Evolutionary conservation across 352 stramenopile genomes (phyloP), one percentile per base, ranked within the genome.

Genomic region (Phytophthora sojae): DNA sequence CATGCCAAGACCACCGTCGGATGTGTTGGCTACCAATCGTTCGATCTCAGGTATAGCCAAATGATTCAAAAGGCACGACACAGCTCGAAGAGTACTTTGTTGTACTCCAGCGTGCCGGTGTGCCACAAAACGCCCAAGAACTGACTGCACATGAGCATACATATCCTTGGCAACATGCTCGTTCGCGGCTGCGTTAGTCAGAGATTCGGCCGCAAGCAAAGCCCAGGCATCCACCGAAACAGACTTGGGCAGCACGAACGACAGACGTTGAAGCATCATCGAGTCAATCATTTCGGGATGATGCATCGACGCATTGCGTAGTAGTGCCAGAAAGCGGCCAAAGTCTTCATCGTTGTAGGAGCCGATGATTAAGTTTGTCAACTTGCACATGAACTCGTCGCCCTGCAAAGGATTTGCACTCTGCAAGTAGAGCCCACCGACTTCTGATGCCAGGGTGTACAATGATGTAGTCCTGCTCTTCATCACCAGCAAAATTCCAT

Each of bases 251-350:
- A 96, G 61, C 9, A 94, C 79, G 21, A 89, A 93, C 4, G 82
- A 82, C 19, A 96, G 23, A 2, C 86, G 82, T 44, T 93, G 77
- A 12, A 96, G 71, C 87, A 93, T 94, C n/a, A 81, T 71, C 3
- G 76, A 77, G 49, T 93, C 83, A 8, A 96, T 70, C 15, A 92
- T 75, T 57, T 69, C 55, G 11, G 81, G 63, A 6, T 88, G 57
- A 57, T 96, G 81, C 19, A 92, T 63, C 19, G 81, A 89, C 30
- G 87, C 76, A 70, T 86, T 93, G 58, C 85, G 78, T 52, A 93
- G 39, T 19, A 94, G 52, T 17, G 76, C 69, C 35, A 94, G 61
- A 52, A 94, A 93, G n/a, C 77, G 79, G 3, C 77, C 82, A 61
- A 81, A 90, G 44, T 94, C 83, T 71, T 94, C 87, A 6, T 80